Evolutionary conservation across 225 moss, liverwort and hornwort species (phyloP), one percentile per base, ranked within the genome.

Genomic region (Marchantia paleacea): DNA sequence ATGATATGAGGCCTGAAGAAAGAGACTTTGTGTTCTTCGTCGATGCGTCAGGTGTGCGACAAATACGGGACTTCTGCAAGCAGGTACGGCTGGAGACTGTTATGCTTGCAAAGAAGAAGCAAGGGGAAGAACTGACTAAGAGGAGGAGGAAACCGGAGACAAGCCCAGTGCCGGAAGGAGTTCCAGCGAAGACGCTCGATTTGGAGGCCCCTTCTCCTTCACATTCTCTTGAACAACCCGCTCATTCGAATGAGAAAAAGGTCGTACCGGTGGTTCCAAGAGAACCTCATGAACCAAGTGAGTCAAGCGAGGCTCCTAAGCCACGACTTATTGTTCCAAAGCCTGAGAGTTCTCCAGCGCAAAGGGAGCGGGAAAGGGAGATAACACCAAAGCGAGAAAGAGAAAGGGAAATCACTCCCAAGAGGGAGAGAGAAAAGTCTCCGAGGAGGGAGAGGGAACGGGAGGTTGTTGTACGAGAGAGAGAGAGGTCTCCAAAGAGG

Each of bases 21-120:
- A 10, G 50, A 22, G 18, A 28, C 19, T 10, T 51, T 22, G 49
- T 71, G 20, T 49, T 6, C 70, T 51, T 7, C 22, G 47, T 47
- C 15, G 20, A 47, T 80, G 72, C 19, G 77, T 50, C 83, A 87
- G 87, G 82, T 50, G 87, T 87, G 58, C 80, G 87, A 16, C 87
- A 87, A 76, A 87, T 87, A 87, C 75, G 87, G 74, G 87, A 87
- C 15, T 85, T 87, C 58, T 87, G 87, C 69, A 87, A 87, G 62
- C 87, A 87, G 54, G 84, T 87, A 28, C 84, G 87, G 19, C 55
- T 87, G 80, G 87, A 87, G 69, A 87, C 87, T 16, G 87, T 87
- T 12, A 80, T 80, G 73, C 87, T 87, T n/a, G 76, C 87, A 19
- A 87, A 87, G 80, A 87, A 87, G 79, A 84, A 85, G 84, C 84